Evolutionary conservation across 352 stramenopile species (phyloP).

Genomic region (Phytopythium helicoides): DNA sequence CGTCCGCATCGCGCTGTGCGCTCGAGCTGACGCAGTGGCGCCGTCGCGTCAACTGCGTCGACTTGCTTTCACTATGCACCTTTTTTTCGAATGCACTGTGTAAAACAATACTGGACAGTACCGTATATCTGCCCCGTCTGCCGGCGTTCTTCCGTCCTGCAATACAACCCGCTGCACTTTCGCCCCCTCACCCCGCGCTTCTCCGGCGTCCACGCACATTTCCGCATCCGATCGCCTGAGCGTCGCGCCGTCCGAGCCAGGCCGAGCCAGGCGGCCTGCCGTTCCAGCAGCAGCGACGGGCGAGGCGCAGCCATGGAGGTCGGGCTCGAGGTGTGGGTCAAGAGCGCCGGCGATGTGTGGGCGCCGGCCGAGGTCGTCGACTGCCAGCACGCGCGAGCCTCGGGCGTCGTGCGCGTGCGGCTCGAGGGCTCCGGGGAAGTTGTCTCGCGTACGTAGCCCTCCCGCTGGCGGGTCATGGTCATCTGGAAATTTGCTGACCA

Average conservation of each 20-base stretch:
- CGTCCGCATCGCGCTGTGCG: no score
- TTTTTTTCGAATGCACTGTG: no score
- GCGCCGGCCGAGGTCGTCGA: conserved; percentile 62
- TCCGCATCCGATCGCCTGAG: neutral
- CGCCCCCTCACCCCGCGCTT: neutral
- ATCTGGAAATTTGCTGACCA: no score
- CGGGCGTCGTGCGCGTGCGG: conserved; percentile 45
- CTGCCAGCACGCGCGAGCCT: conserved; percentile 39
- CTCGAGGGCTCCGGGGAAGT: conserved; percentile 34
- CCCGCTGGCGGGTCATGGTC: neutral
- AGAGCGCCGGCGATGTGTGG: conserved; percentile 66
- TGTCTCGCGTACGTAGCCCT: conserved; percentile 34
- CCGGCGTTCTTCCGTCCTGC: no score
- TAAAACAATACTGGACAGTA: no score
- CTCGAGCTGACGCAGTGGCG: no score
- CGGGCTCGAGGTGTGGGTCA: conserved; percentile 81
- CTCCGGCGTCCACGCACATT: conserved; percentile 1
- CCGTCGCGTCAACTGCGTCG: no score
- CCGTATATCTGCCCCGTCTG: no score
- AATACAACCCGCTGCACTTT: neutral
- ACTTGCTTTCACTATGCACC: no score
- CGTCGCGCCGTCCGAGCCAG: no score
- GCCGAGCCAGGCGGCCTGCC: no score
- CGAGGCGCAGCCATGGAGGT: conserved; percentile 57
- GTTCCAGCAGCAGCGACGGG: no score